Evolutionary conservation across 305 asterid genomes (phyloP).

Genomic region (Fraxinus velutina): DNA sequence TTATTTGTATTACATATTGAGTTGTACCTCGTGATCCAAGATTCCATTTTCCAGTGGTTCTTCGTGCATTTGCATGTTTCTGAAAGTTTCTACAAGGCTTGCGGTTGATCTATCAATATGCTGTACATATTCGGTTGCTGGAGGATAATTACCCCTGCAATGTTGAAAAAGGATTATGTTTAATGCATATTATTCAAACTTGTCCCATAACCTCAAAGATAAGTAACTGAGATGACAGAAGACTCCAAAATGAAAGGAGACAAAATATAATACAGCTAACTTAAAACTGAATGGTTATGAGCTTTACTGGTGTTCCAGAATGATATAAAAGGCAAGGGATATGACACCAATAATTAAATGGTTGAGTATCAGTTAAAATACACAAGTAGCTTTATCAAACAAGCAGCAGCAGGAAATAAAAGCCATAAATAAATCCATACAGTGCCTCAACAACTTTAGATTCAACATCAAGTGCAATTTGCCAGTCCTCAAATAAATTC

Average conservation of each 20-base stretch:
- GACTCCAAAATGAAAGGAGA: neutral
- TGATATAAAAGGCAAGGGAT: slow-evolving; percentile 16
- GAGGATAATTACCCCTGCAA: slow-evolving; percentile 67
- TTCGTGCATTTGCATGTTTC: slow-evolving; percentile 71
- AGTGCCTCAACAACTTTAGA: slow-evolving; percentile 65
- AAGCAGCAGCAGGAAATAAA: slow-evolving; percentile 12
- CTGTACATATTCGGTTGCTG: slow-evolving; percentile 66
- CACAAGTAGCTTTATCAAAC: neutral
- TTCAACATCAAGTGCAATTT: slow-evolving; percentile 87
- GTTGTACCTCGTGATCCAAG: slow-evolving; percentile 71
- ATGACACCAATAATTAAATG: neutral
- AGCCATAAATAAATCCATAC: slow-evolving; percentile 31
- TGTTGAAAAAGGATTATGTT: slow-evolving; percentile 17
- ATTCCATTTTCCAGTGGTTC: slow-evolving; percentile 82
- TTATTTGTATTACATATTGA: neutral
- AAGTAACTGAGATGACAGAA: neutral
- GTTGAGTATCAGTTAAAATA: neutral
- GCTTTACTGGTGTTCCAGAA: neutral
- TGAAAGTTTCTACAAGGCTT: slow-evolving; percentile 79
- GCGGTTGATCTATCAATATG: slow-evolving; percentile 65
- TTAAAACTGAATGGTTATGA: neutral
- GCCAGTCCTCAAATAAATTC: slow-evolving; percentile 96
- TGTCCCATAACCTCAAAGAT: slow-evolving; percentile 4
- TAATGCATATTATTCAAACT: neutral
- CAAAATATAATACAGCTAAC: neutral